phyloP scores from a whole-genome alignment of 2,329 filamentous ascomycete species.

The Colletotrichum sublineola region DNA sequence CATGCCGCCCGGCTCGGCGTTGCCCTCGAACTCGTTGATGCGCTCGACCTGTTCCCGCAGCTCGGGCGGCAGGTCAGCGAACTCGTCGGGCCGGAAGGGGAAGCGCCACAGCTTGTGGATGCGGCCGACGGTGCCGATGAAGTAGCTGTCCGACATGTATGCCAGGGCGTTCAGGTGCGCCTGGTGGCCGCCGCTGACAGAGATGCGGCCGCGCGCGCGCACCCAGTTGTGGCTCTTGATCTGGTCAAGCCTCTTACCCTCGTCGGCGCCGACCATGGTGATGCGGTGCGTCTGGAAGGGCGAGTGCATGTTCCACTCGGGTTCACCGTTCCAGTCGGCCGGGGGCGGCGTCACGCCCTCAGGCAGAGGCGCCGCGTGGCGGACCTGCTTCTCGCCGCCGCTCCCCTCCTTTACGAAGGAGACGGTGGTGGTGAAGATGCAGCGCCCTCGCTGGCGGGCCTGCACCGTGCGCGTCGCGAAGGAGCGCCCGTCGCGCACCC shows the following conservation, averaged over 20 bases:
- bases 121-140: constrained; percentile 88
- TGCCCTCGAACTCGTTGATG: constrained; percentile 59
- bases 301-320: constrained; percentile 63
- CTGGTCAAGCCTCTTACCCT: constrained; percentile 54
- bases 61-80: constrained; percentile 63
- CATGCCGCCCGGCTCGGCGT: constrained; percentile 56
- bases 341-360: constrained; percentile 53
- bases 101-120: constrained; percentile 86
- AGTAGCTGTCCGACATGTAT: constrained; percentile 93
- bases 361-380: constrained; percentile 76
- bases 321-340: constrained; percentile 56
- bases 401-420: constrained; percentile 82
- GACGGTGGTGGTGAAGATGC: constrained; percentile 96
- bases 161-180: constrained; percentile 90
- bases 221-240: constrained; percentile 71
- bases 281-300: constrained; percentile 63
- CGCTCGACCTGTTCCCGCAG: constrained; percentile 53
- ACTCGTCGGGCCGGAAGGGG: constrained; percentile 65
- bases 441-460: constrained; percentile 86
- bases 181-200: constrained; percentile 77
- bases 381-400: constrained; percentile 65
- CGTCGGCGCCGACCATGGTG: constrained; percentile 56
- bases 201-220: constrained; percentile 80
- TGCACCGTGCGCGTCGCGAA: constrained; percentile 97
- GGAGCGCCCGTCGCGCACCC: constrained; percentile 88